Conservation (phyloP, 108 stramenopile genomes). For the Poteriospumella lacustris region DNA sequence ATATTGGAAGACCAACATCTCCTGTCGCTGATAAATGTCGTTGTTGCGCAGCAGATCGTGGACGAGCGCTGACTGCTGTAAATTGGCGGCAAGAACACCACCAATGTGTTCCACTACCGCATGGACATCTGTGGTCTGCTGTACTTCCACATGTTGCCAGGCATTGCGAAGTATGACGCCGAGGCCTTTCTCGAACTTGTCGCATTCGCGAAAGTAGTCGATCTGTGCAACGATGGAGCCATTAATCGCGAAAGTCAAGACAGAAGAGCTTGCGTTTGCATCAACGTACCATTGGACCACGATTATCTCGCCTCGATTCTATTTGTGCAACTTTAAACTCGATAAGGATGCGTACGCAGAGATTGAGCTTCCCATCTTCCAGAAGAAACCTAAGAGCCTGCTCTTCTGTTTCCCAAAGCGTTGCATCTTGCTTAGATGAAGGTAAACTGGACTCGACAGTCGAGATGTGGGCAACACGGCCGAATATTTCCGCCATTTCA, state of each 20-base stretch:
- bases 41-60: neutral
- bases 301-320: neutral
- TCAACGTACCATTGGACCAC: constrained; percentile 3
- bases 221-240: neutral
- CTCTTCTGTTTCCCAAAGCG: constrained; percentile 57
- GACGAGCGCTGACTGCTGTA: neutral
- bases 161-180: constrained; percentile 36
- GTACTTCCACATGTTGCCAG: constrained; percentile 42
- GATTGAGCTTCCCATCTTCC: constrained; percentile 58
- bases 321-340: constrained; percentile 39
- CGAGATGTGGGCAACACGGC: constrained; percentile 41
- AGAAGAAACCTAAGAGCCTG: constrained; percentile 48
- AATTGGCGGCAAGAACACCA: neutral
- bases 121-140: constrained; percentile 44
- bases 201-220: constrained; percentile 18
- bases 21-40: constrained; percentile 27
- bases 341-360: constrained; percentile 50
- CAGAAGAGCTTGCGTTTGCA: neutral
- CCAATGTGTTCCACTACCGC: constrained; percentile 26
- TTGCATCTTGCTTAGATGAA: constrained; percentile 33
- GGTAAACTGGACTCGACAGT: constrained; percentile 43
- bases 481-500: constrained; percentile 51
- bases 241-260: neutral
- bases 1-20: constrained; percentile 24
- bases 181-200: constrained; percentile 40